Conservation (phyloP, 2,329 filamentous ascomycete genomes). For the Pleoardoris graminearum region DNA sequence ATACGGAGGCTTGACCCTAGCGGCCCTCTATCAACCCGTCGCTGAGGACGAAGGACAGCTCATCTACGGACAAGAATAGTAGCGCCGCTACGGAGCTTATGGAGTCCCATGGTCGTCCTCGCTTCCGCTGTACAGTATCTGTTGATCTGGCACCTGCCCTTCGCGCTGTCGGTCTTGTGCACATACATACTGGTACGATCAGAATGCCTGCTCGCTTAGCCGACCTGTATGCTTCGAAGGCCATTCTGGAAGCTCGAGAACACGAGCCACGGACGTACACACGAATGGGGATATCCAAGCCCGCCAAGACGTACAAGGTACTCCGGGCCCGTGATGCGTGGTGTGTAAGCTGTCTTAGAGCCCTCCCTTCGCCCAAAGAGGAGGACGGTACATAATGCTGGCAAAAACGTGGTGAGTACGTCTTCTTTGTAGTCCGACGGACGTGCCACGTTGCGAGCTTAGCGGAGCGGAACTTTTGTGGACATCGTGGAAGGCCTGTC, state of each 20-base stretch:
- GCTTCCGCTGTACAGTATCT: conserved; percentile 8
- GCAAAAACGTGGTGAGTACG: conserved; percentile 17
- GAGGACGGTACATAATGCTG: conserved; percentile 11
- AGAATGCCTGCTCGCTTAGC: conserved; percentile 7
- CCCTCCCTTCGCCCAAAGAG: conserved; percentile 18
- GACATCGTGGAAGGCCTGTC: conserved; percentile 26
- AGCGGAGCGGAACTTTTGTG: conserved; percentile 31
- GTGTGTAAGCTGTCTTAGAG: conserved; percentile 14
- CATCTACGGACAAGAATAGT: conserved; percentile 26
- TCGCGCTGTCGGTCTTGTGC: not conserved
- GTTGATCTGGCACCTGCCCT: conserved; percentile 15
- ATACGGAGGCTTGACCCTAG: conserved; percentile 35
- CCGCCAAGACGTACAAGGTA: conserved; percentile 6
- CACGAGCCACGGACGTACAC: conserved; percentile 3
- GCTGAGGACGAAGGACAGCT: conserved; percentile 25
- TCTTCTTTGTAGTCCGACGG: conserved; percentile 15
- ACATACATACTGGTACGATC: not conserved
- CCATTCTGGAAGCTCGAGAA: conserved; percentile 8
- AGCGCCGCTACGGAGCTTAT: conserved; percentile 14
- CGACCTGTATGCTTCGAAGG: not conserved
- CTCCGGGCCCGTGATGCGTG: conserved; percentile 6
- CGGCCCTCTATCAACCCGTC: conserved; percentile 23
- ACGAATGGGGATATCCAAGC: conserved; percentile 12
- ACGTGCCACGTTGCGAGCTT: conserved; percentile 22
- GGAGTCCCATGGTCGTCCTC: conserved; percentile 9